Percentiles rank a stretch among this genome's conserved stretches.
Conservation (phyloP, 177 flowering plant species). For the Vitis hybrid region DNA sequence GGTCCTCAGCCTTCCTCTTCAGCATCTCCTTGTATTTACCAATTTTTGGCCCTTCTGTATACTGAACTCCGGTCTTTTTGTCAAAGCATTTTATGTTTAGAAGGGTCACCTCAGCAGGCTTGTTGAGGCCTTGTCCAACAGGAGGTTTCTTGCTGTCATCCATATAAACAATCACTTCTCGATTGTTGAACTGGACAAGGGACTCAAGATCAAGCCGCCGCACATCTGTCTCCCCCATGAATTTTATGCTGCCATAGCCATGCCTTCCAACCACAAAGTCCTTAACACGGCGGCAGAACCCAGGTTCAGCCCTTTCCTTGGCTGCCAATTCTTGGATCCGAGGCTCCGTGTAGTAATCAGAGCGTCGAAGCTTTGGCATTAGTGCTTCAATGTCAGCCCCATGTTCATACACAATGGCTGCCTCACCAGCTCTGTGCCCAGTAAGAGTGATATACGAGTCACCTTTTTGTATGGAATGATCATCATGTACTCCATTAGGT, state of each 20-base stretch:
- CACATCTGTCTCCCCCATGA: slow-evolving; percentile 93
- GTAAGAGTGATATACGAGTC: slow-evolving; percentile 56
- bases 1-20: slow-evolving; percentile 73
- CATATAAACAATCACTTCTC: slow-evolving; percentile 89
- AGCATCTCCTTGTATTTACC: slow-evolving; percentile 85
- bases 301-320: slow-evolving; percentile 88
- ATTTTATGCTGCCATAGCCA: slow-evolving; percentile 81
- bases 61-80: slow-evolving; percentile 76
- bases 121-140: slow-evolving; percentile 93
- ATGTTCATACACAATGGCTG: slow-evolving; percentile 86
- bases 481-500: slow-evolving; percentile 56
- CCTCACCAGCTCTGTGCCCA: slow-evolving; percentile 87
- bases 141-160: slow-evolving; percentile 95
- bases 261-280: slow-evolving; percentile 86
- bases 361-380: slow-evolving; percentile 84
- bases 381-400: slow-evolving; percentile 89
- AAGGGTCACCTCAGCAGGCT: slow-evolving; percentile 88
- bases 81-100: slow-evolving; percentile 84
- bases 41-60: slow-evolving; percentile 59
- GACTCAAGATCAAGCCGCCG: slow-evolving; percentile 83
- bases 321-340: slow-evolving; percentile 89
- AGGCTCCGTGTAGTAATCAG: slow-evolving; percentile 91
- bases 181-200: slow-evolving; percentile 78
- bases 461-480: slow-evolving; percentile 42
- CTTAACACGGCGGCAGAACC: slow-evolving; percentile 72